Conservation (phyloP, 2,329 filamentous ascomycete species). For the Xylariomycetidae sp. region DNA sequence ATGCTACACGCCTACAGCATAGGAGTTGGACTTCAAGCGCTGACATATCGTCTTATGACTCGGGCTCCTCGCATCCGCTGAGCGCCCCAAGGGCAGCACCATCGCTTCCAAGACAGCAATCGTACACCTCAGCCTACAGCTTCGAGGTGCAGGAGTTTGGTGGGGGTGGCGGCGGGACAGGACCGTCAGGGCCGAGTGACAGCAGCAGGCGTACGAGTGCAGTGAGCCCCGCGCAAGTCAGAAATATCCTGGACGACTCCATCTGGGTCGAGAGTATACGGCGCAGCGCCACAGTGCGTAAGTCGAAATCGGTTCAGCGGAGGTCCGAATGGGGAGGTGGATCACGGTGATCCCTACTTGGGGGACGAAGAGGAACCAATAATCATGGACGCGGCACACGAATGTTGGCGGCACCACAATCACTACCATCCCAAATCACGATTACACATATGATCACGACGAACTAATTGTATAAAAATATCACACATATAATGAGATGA, state of each 20-base stretch:
- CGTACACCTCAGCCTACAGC: conserved; percentile 51
- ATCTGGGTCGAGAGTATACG: conserved; percentile 92
- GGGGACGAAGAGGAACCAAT: no score
- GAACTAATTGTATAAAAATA: no score
- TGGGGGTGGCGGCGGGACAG: conserved; percentile 25
- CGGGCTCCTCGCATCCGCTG: conserved; percentile 45
- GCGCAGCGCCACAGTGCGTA: conserved; percentile 71
- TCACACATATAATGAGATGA: no score
- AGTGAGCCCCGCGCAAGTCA: conserved; percentile 71
- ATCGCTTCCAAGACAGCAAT: conserved; percentile 35
- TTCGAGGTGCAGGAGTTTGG: conserved; percentile 51
- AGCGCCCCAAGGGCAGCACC: conserved; percentile 47
- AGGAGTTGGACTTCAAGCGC: conserved; percentile 39
- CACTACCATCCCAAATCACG: no score
- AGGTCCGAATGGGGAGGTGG: conserved; percentile 27
- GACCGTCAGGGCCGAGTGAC: no score
- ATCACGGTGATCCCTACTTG: no score
- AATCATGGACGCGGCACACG: no score
- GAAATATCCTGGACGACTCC: conserved; percentile 82
- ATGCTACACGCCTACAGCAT: conserved; percentile 31
- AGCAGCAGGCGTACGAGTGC: conserved; percentile 62
- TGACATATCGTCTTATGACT: conserved; percentile 40
- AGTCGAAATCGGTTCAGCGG: conserved; percentile 31
- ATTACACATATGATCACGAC: no score
- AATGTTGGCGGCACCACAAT: no score